Percentiles rank a stretch among this genome's conserved stretches.
phyloP scores from a whole-genome alignment of 2,329 filamentous ascomycete genomes.

The Stachybotrys elegans region DNA sequence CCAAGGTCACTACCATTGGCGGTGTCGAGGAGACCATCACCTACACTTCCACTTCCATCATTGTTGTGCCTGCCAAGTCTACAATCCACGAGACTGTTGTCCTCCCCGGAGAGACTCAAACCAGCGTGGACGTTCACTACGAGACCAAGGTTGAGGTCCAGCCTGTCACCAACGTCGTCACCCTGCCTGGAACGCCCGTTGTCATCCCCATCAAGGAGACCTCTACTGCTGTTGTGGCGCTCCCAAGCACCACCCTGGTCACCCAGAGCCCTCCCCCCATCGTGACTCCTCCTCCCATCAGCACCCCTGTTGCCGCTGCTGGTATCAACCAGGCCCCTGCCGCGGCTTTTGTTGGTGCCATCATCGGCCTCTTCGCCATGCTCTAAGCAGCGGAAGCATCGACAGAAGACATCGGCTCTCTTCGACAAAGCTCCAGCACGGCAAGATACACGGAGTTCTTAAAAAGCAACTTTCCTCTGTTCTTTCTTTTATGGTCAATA shows the following conservation, averaged over 20 bases:
- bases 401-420: too few relatives aligned
- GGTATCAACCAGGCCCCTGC: slow-evolving; percentile 26
- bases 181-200: slow-evolving; percentile 18
- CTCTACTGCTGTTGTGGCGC: slow-evolving; percentile 19
- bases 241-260: slow-evolving; percentile 17
- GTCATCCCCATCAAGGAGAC: slow-evolving; percentile 24
- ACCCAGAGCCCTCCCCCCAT: slow-evolving; percentile 13
- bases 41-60: slow-evolving; percentile 18
- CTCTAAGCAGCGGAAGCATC: slow-evolving; percentile 18
- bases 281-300: slow-evolving; percentile 11
- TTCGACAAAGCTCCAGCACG: too few relatives aligned
- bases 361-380: slow-evolving; percentile 32
- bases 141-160: slow-evolving; percentile 38
- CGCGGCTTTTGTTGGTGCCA: slow-evolving; percentile 30
- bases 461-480: too few relatives aligned
- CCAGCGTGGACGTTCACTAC: slow-evolving; percentile 28
- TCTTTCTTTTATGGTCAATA: too few relatives aligned
- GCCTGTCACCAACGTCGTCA: slow-evolving; percentile 31
- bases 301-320: slow-evolving; percentile 21
- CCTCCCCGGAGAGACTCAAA: slow-evolving; percentile 29
- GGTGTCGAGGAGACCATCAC: slow-evolving; percentile 18
- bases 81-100: slow-evolving; percentile 30
- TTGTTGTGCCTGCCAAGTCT: slow-evolving; percentile 22
- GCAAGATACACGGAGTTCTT: too few relatives aligned
- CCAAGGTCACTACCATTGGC: slow-evolving; percentile 27